These are phyloP conservation scores for Didymella pomorum DNA, from an alignment of 2,329 filamentous ascomycete genomes.

Conservation along the genomic window DNA sequence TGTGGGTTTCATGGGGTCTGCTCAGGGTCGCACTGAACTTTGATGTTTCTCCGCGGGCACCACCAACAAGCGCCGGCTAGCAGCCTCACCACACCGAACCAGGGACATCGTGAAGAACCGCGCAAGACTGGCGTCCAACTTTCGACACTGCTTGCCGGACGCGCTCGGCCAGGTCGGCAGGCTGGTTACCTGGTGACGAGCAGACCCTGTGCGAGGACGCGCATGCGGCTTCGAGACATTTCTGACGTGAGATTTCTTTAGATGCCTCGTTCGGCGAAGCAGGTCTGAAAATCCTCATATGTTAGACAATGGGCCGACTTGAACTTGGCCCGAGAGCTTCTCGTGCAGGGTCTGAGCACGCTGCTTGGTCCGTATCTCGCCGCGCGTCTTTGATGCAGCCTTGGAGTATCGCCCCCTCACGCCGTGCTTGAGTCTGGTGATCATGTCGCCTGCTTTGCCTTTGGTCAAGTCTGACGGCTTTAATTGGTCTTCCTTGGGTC, in stretches of 20 bases:
- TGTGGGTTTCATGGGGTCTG: conserved; percentile 10
- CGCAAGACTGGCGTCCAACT: neutral
- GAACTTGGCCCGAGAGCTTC: conserved; percentile 54
- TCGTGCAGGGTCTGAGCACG: conserved; percentile 59
- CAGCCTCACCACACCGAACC: neutral
- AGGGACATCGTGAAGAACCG: neutral
- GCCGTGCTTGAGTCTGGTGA: conserved; percentile 88
- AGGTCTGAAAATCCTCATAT: conserved; percentile 1
- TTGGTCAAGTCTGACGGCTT: conserved; percentile 70
- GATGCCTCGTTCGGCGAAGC: neutral
- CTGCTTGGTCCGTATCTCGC: conserved; percentile 43
- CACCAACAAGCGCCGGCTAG: conserved; percentile 4
- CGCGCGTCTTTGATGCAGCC: conserved; percentile 44
- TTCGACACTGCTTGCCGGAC: neutral
- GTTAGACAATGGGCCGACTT: conserved; percentile 55
- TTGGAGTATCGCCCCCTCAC: conserved; percentile 66
- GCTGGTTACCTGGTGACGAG: neutral
- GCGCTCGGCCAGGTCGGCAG: neutral
- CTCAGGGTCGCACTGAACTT: conserved; percentile 4
- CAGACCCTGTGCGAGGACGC: neutral
- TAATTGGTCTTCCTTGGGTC: conserved; percentile 64
- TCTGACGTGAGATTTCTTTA: neutral
- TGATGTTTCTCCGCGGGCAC: conserved; percentile 30
- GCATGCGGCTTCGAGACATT: neutral
- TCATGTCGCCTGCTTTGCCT: conserved; percentile 86